These are phyloP conservation scores for Taxillus chinensis DNA, from an alignment of 164 flowering plant genomes.

Conservation along the genomic window DNA sequence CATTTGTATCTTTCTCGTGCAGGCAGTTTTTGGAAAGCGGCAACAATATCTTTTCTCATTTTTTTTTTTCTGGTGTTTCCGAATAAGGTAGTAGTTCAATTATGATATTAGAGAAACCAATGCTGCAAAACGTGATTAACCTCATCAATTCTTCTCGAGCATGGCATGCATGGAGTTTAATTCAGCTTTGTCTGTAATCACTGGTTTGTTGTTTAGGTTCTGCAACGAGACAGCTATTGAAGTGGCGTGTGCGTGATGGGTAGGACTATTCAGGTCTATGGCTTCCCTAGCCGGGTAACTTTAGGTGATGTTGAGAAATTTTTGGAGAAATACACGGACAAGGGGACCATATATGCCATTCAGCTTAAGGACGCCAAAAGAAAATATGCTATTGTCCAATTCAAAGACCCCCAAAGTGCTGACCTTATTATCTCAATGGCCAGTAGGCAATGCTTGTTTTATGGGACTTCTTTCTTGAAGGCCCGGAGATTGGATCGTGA, in stretches of 20 bases:
- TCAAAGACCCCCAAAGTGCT: conserved; percentile 23
- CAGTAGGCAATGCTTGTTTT: conserved; percentile 16
- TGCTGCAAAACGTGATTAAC: too few relatives aligned
- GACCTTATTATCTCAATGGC: conserved; percentile 26
- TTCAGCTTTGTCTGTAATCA: background rate
- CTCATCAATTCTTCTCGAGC: too few relatives aligned
- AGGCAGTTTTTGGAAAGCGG: too few relatives aligned
- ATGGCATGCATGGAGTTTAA: too few relatives aligned
- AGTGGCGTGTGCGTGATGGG: conserved; percentile 21
- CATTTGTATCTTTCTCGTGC: too few relatives aligned
- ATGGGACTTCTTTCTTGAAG: conserved; percentile 30
- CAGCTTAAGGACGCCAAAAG: conserved; percentile 32
- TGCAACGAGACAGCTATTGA: conserved; percentile 2
- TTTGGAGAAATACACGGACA: conserved; percentile 44
- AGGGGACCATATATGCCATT: conserved; percentile 43
- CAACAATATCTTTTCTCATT: too few relatives aligned
- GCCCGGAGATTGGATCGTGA: conserved; percentile 34
- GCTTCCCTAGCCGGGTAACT: conserved; percentile 35
- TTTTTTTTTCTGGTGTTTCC: too few relatives aligned
- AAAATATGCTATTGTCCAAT: conserved; percentile 56
- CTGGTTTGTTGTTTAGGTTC: conserved; percentile 1
- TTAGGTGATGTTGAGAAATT: conserved; percentile 33
- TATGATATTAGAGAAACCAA: too few relatives aligned
- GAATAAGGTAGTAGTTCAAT: too few relatives aligned
- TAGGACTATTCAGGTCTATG: conserved; percentile 47